These are phyloP conservation scores for Phytopythium montanum DNA, from an alignment of 352 stramenopile species.

Conservation along the genomic window DNA sequence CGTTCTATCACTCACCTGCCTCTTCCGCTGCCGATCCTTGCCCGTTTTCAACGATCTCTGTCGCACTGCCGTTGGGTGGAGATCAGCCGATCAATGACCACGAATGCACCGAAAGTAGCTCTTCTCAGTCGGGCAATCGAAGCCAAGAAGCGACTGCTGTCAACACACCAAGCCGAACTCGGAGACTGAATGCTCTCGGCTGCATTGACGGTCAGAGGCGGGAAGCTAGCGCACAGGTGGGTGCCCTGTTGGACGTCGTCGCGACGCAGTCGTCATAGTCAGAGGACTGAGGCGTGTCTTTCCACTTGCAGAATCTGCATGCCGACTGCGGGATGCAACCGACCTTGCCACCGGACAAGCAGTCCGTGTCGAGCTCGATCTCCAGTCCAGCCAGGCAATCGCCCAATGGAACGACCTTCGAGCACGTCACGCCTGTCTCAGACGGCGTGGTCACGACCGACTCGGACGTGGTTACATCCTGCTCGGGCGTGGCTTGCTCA, in stretches of 20 bases:
- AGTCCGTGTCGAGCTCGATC: neutral
- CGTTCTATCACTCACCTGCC: neutral
- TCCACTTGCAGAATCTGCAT: conserved; percentile 5
- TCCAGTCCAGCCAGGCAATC: neutral
- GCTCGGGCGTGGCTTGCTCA: neutral
- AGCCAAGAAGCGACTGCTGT: neutral
- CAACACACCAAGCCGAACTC: neutral
- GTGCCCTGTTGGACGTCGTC: neutral
- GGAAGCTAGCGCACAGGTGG: fast-evolving
- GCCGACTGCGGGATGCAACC: conserved; percentile 1
- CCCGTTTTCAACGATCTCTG: neutral
- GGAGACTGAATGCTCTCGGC: neutral
- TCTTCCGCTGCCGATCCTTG: neutral
- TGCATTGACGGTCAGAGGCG: neutral
- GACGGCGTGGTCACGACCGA: neutral
- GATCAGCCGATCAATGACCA: neutral
- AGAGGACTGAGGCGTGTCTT: neutral
- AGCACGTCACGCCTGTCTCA: neutral
- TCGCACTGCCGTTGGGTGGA: neutral
- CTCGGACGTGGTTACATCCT: neutral
- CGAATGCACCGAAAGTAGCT: neutral
- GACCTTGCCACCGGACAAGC: neutral
- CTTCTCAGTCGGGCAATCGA: neutral
- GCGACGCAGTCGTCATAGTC: neutral
- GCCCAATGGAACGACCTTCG: neutral